A percentile compares a stretch with the other conserved stretches of the same genome.
These are phyloP conservation scores for Globisporangium abappressorium DNA, from an alignment of 352 stramenopile species.

Conservation along the genomic window DNA sequence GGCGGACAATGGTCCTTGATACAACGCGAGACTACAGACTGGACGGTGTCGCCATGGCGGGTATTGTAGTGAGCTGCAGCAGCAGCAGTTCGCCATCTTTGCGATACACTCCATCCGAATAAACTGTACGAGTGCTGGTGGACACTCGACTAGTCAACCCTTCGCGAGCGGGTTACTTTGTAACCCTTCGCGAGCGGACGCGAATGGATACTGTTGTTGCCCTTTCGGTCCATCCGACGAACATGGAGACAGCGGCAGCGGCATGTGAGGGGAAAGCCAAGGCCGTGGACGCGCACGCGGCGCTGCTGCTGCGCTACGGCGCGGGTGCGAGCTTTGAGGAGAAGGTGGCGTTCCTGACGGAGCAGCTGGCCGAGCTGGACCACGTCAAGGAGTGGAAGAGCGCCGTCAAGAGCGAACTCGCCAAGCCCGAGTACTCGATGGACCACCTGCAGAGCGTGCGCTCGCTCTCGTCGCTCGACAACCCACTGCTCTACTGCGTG, in stretches of 20 bases:
- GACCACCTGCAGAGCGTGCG: conserved; percentile 34
- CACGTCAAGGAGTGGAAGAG: conserved; percentile 54
- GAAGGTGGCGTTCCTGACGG: conserved; percentile 41
- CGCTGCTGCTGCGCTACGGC: conserved; percentile 17
- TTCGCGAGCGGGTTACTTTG: neutral
- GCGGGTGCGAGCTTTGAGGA: conserved; percentile 37
- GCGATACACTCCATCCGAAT: neutral
- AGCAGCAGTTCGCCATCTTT: neutral
- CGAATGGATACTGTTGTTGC: neutral
- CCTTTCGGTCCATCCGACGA: conserved; percentile 1
- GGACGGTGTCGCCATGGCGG: neutral
- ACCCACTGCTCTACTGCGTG: conserved; percentile 39
- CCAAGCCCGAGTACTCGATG: conserved; percentile 40
- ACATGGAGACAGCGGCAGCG: neutral
- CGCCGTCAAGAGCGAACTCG: conserved; percentile 45
- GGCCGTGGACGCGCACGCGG: neutral
- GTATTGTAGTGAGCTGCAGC: neutral
- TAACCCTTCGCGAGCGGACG: neutral
- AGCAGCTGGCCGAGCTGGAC: conserved; percentile 40
- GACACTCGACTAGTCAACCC: neutral
- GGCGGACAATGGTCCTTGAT: neutral
- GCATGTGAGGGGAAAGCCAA: neutral
- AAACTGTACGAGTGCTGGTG: too few species aligned
- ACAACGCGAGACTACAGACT: neutral
- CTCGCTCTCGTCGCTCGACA: conserved; percentile 16